Evolutionary conservation across 164 flowering plant species (phyloP), one percentile per base, ranked within the genome.

Genomic region (Berberis vulgaris): DNA sequence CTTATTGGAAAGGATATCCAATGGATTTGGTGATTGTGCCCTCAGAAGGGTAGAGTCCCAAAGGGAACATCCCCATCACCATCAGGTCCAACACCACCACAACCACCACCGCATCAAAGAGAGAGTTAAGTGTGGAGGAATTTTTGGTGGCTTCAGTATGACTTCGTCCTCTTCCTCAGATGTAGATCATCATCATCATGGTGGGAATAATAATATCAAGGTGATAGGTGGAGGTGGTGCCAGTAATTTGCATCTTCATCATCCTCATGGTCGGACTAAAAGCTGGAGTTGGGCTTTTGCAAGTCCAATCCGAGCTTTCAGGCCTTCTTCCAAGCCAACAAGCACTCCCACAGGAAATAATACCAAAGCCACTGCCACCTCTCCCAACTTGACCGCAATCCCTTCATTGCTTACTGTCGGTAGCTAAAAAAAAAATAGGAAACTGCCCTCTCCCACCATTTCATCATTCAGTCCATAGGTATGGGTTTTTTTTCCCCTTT

Each of bases 221-320:
- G 69, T 59, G 8, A 76, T 66, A 41, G 74, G 73, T 1, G 55
- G 44, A 7, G 63, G 72, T 11, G 26, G 26, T 26, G 26, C 26
- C 26, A 26, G 26, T 26, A 26, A 26, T 26, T 26, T 26, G 26
- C 26, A 26, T 26, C 26, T 26, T 26, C 44, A 52, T 42, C 64
- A 46, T 47, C 75, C 77, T 6, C 84, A 81, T 66, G 76, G 86
- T 7, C 73, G 92, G 67, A 81, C 73, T 62, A 83, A 60, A 72
- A 85, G 89, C 59, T 87, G 95, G 97, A 85, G 87, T 1, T 94
- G 98, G 96, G 93, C 93, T 1, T 82, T 94, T 69, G 96, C 96
- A 0, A 84, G 93, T 59, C 97, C 98, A 2, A 83, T 88, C 76
- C 83, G 97, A 74, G 98, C 87, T 39, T 86, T 94, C 66, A 76